A percentile compares a stretch with the other conserved stretches of the same genome.
These are phyloP conservation scores for Botrytis fragariae DNA, from an alignment of 2,329 filamentous ascomycete genomes.

Conservation along the genomic window DNA sequence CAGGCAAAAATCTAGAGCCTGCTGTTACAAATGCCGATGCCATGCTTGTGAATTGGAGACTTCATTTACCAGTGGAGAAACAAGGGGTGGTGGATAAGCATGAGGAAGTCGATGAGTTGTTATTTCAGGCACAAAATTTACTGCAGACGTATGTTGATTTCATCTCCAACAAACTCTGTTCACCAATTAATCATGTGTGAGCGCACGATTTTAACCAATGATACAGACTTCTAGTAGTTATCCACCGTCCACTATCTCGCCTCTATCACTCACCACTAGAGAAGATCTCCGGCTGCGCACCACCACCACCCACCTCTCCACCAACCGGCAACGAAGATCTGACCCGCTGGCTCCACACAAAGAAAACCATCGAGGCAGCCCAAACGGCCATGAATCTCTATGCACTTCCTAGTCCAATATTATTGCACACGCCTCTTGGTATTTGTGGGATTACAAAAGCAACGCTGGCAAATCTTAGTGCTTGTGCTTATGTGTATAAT, in stretches of 20 bases:
- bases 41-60: slow-evolving; percentile 42
- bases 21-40: slow-evolving; percentile 40
- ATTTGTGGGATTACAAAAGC: slow-evolving; percentile 54
- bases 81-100: slow-evolving; percentile 41
- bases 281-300: slow-evolving; percentile 26
- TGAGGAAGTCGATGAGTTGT: slow-evolving; percentile 41
- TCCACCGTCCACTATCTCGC: slow-evolving; percentile 33
- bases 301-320: slow-evolving; percentile 21
- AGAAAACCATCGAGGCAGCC: slow-evolving; percentile 59
- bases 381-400: slow-evolving; percentile 54
- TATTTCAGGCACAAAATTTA: slow-evolving; percentile 41
- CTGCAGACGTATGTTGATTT: slow-evolving; percentile 40
- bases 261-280: slow-evolving; percentile 31
- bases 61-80: slow-evolving; percentile 43
- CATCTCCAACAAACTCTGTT: neutral
- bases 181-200: neutral
- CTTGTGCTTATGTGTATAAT: slow-evolving; percentile 52
- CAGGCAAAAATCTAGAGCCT: slow-evolving; percentile 29
- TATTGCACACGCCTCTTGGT: slow-evolving; percentile 57
- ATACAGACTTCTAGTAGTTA: slow-evolving; percentile 28
- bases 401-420: slow-evolving; percentile 52
- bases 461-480: slow-evolving; percentile 58
- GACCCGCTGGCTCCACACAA: slow-evolving; percentile 46
- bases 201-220: neutral
- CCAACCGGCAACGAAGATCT: slow-evolving; percentile 20